Base-by-base conservation (phyloP, 2,329 filamentous ascomycete genomes). In the Septoria linicola region DNA sequence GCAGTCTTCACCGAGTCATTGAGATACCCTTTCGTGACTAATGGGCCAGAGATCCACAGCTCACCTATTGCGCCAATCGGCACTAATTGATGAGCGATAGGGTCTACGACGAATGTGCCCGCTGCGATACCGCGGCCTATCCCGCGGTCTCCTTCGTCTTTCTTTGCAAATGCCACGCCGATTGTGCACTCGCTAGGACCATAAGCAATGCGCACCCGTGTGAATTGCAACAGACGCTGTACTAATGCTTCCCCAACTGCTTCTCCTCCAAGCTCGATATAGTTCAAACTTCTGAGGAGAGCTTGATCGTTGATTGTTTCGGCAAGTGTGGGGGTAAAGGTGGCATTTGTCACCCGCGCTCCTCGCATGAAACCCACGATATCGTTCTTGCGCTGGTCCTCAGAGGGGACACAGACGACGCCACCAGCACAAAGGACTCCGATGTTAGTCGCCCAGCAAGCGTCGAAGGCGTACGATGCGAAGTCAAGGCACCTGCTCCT, bases 11-110 rank as follows among this genome's bases (percentile, higher is more conserved):
- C 46, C 3, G 52, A 31, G 30, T 63, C 54, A 34, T 62, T 63
- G 4, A 76, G 65, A 51, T 76, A 77, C 4, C 69, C 74, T 2
- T 68, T 66, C 1, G 66, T 71, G 23, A 76, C 63, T 17, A 70
- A 70, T 35, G 69, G 70, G 8, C 74, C 73, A 54, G 75, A 72
- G 3, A 77, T 49, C 0, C 76, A 55, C 40, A 77, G 59, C 57
- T 77, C 75, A 11, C 75, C 75, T 13, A 75, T 63, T n/a, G 68
- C 68, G 11, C 76, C 76, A 4, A 76, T 63, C 0, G 75, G 72
- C 1, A 71, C 40, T 5, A 68, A 55, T 3, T 30, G 44, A 34
- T 65, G 43, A 19, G 40, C 16, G 16, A 19, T 17, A 3, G 25
- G 40, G 11, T 42, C 40, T 11, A 42, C 40, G n/a, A 42, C n/a